Percentiles rank a stretch among this genome's conserved stretches.
Evolutionary conservation across 805 yeast species (phyloP).

Genomic region (Candida jianshihensis): DNA sequence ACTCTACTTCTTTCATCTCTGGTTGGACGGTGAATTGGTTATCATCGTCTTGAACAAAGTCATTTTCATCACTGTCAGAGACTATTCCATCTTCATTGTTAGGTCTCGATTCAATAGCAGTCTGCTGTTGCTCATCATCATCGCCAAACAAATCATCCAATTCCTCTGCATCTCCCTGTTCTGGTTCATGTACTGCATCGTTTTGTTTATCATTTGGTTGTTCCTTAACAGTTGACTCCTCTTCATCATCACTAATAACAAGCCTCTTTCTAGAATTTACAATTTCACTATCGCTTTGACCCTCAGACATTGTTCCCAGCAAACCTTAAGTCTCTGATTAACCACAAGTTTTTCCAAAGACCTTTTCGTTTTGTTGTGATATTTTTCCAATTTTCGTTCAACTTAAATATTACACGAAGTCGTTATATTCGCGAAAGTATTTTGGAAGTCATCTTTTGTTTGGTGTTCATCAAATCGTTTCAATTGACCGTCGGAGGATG

Average conservation of each 20-base stretch:
- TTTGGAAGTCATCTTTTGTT: too few species aligned
- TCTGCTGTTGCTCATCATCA: conserved; percentile 17
- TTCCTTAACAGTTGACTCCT: conserved; percentile 3
- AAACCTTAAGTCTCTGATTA: not conserved
- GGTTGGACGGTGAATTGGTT: conserved; percentile 18
- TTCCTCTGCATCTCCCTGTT: conserved; percentile 15
- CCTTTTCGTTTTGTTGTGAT: not conserved
- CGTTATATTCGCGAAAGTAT: not conserved
- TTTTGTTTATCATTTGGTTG: conserved; percentile 2
- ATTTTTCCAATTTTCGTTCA: not conserved
- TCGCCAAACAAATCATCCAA: conserved; percentile 34
- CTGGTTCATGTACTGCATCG: conserved; percentile 3
- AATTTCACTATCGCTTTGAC: conserved; percentile 3
- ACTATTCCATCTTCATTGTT: conserved; percentile 11
- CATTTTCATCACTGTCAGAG: conserved; percentile 22
- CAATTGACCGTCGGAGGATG: too few species aligned
- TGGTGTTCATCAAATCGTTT: too few species aligned
- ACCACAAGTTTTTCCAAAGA: not conserved
- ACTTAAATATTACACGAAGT: not conserved
- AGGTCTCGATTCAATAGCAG: not conserved
- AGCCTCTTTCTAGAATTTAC: conserved; percentile 9
- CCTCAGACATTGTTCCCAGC: conserved; percentile 10
- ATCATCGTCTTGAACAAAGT: conserved; percentile 24
- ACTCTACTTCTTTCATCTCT: conserved; percentile 10
- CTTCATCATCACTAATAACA: conserved; percentile 17